Conservation (phyloP, 176 grass and related monocot genomes). For the Ananas comosus region DNA sequence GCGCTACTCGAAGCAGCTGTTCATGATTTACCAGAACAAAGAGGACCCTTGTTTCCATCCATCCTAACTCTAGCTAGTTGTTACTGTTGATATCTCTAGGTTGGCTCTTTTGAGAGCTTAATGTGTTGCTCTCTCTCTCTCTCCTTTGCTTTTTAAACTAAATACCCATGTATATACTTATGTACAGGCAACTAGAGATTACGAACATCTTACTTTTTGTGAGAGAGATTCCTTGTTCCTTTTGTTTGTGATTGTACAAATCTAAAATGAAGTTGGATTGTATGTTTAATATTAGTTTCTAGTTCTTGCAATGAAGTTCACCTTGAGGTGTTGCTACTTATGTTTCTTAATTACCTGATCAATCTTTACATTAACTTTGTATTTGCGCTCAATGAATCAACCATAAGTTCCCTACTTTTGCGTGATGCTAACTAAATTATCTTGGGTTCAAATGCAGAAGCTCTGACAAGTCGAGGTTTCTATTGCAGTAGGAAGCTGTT, state of each 20-base stretch:
- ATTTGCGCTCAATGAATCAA: too few species aligned
- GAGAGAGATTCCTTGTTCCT: not conserved
- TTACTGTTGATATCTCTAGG: not conserved
- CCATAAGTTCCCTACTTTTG: too few species aligned
- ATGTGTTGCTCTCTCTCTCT: not conserved
- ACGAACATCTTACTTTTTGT: not conserved
- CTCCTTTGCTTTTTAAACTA: not conserved
- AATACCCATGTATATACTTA: not conserved
- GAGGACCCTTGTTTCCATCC: conserved; percentile 57
- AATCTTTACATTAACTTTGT: too few species aligned
- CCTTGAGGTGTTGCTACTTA: not conserved
- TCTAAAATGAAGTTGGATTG: not conserved
- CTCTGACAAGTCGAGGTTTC: too few species aligned
- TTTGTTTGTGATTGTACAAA: not conserved
- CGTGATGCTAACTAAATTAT: too few species aligned
- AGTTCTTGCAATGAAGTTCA: not conserved
- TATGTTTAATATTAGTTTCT: not conserved
- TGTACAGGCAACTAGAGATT: not conserved
- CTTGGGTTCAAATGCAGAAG: too few species aligned
- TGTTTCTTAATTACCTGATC: too few species aligned
- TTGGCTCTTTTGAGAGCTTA: conserved; percentile 3
- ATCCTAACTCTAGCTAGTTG: conserved; percentile 15
- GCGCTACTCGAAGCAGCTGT: conserved; percentile 63
- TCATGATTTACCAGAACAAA: conserved; percentile 52
- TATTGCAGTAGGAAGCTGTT: too few species aligned